Conservation (phyloP, 2,329 filamentous ascomycete species). For the Penicillium griseofulvum region DNA sequence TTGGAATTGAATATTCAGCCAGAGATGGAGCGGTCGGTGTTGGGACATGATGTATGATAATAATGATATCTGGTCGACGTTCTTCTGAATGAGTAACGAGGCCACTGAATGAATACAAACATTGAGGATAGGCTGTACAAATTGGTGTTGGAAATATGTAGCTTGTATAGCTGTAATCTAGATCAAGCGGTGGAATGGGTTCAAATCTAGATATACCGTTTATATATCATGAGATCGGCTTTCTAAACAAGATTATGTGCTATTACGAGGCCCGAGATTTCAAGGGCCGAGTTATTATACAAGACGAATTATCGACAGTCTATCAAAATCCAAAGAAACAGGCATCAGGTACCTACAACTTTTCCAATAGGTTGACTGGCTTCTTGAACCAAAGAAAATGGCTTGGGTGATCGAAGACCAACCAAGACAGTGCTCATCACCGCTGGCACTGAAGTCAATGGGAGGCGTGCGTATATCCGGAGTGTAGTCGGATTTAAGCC, state of each 20-base stretch:
- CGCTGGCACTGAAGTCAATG: background rate
- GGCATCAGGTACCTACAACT: background rate
- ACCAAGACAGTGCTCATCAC: background rate
- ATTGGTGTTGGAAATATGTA: background rate
- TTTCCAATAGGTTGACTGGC: background rate
- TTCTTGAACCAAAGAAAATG: background rate
- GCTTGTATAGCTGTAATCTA: background rate
- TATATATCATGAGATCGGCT: background rate
- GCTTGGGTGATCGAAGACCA: background rate
- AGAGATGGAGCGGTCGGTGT: conserved; percentile 66
- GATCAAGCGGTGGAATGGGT: background rate
- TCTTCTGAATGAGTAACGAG: conserved; percentile 7
- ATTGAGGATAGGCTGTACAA: background rate
- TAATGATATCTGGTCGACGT: conserved; percentile 13
- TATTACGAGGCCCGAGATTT: background rate
- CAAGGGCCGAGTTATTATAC: background rate
- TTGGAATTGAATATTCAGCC: conserved; percentile 3
- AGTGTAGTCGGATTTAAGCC: background rate
- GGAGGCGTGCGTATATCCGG: background rate
- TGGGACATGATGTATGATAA: conserved; percentile 63
- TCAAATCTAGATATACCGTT: background rate
- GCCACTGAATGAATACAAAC: conserved; percentile 1
- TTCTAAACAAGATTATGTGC: background rate
- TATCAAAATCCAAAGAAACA: background rate
- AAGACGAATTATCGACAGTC: background rate